Base-by-base conservation (phyloP, 148 eudicot species). In the Talinum fruticosum region DNA sequence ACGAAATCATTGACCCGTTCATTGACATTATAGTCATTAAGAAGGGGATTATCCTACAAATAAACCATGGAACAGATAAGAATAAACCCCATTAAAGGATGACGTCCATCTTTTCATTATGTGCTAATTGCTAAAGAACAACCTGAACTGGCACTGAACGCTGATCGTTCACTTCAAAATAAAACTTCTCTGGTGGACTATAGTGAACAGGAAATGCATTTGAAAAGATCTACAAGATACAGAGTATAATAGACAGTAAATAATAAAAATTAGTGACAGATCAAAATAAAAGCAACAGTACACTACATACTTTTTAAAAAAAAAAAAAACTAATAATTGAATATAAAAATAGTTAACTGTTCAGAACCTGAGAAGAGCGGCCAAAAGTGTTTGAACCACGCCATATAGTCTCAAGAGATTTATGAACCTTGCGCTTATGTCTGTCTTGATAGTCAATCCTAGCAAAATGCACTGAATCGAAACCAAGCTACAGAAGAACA, bases 391-490 rank as follows among this genome's bases (percentile, higher is more conserved):
- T 84, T 38, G 98, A 94, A 45, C 95, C 97, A 68, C 91, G 90
- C 98, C 98, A 94, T 80, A 94, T 75, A 71, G 93, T 96, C 87
- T 94, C 97, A 72, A 94, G 97, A 83, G 97, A 81, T 83, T 87
- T 94, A 82, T 86, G 88, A 77, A 10, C 78, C 83, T 81, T 84
- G 69, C 98, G 93, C 65, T 67, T 79, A 75, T 77, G 86, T 80
- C 88, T 89, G 75, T 94, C 98, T 84, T 94, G 97, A 85, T 94
- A 92, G 82, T 94, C 97, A 78, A 94, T 85, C 79, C 98, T 90
- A 28, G 97, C 97, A 81, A 94, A 94, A 86, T 94, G 98, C 82
- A 92, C 81, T 72, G 98, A 94, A 66, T 94, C 97, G 65, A 94
- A 94, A 53, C 98, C 98, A 73, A 89, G 87, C 98, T 94, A 79